Evolutionary conservation across 306 rosid species (phyloP).

Genomic region (Sophora flavescens): DNA sequence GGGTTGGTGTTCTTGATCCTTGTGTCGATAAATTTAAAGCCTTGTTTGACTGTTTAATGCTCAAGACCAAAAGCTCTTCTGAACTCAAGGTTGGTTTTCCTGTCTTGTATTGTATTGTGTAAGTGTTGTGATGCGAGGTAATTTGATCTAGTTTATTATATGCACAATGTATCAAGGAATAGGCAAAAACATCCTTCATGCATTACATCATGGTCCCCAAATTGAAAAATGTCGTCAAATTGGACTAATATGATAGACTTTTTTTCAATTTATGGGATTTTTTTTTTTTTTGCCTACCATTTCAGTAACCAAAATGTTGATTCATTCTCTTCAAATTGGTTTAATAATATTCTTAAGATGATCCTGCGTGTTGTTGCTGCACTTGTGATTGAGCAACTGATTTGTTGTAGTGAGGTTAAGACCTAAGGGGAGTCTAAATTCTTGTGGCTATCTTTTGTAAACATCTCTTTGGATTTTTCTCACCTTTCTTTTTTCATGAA

Average conservation of each 20-base stretch:
- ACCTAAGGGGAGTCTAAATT: neutral
- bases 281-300: too few species aligned
- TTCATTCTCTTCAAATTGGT: neutral
- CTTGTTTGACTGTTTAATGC: conserved; percentile 68
- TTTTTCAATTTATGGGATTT: too few species aligned
- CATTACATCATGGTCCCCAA: too few species aligned
- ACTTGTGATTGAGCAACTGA: neutral
- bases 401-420: neutral
- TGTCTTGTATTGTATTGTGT: too few species aligned
- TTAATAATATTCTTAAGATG: neutral
- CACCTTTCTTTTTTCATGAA: neutral
- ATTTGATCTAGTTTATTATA: neutral
- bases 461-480: neutral
- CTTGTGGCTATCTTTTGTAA: neutral
- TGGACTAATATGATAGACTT: too few species aligned
- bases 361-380: neutral
- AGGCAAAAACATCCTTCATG: too few species aligned
- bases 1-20: conserved; percentile 80
- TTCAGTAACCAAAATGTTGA: too few species aligned
- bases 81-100: conserved; percentile 61
- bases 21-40: conserved; percentile 74
- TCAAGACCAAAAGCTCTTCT: conserved; percentile 74
- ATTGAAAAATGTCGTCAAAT: too few species aligned
- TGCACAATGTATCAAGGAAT: neutral
- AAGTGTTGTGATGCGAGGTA: neutral